These are phyloP conservation scores for Eimeria maxima DNA, from an alignment of 169 alveolate genomes.

Conservation along the genomic window DNA sequence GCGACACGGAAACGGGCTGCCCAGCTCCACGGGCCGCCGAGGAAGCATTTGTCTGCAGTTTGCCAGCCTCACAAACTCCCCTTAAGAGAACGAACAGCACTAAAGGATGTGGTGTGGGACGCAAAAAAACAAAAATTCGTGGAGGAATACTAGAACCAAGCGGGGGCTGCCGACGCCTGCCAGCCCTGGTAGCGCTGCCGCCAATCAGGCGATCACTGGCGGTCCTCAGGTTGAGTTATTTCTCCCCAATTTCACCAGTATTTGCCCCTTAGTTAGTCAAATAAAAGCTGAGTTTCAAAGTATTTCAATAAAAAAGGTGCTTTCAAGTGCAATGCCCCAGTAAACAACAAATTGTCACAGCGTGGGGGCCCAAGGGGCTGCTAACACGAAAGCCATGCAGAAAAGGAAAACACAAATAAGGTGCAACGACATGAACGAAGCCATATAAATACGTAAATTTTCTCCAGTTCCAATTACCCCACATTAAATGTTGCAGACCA, in stretches of 20 bases:
- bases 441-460: not conserved
- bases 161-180: constrained; percentile 63
- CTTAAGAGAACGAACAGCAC: not conserved
- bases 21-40: not conserved
- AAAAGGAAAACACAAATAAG: not conserved
- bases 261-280: not conserved
- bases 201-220: not conserved
- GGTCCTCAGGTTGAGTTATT: not conserved
- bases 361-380: not conserved
- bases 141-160: not conserved
- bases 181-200: constrained; percentile 84
- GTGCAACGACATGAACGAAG: not conserved
- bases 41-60: constrained; percentile 25
- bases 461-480: not conserved
- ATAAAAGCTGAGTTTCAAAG: not conserved
- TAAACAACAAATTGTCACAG: not conserved
- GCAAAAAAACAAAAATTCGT: not conserved
- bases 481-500: not conserved
- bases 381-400: not conserved
- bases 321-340: not conserved
- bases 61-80: not conserved
- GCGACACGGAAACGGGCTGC: constrained; percentile 20
- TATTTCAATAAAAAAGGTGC: not conserved
- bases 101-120: not conserved
- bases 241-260: not conserved